Evolutionary conservation across 768 basidiomycete genomes (phyloP), one percentile per base, ranked within the genome.

Genomic region (Lactarius indigo): DNA sequence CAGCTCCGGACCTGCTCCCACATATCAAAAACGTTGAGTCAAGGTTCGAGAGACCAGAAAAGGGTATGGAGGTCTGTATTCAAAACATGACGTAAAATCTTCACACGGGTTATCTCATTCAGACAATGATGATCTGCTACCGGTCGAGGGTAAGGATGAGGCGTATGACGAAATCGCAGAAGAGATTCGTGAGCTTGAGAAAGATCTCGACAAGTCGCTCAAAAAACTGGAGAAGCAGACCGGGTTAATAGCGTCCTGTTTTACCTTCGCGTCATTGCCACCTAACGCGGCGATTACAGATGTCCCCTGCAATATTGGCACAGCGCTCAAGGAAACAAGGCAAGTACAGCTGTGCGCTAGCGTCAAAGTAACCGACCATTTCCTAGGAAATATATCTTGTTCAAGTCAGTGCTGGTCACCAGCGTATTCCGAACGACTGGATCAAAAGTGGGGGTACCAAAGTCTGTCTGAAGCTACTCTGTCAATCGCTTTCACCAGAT

Each of bases 311-410:
- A 75, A 37, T 91, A 83, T 77, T 88, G 88, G 88, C 87, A 97
- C 71, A 94, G 92, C 69, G 84, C 86, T 2, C 80, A 82, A 59
- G 95, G 96, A 6, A 92, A 87, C 59, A 96, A 96, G 82, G 92
- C 87, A 55, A 33, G 64, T 54, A 41, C 23, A 57, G 59, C 58
- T 31, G 5, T 33, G 41, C 17, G 26, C 55, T 23, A 58, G 26
- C 13, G 33, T 55, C 28, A 12, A 42, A 54, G 23, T 60, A 35
- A 13, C 44, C 57, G 59, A 54, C 58, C 57, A 39, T 63, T 61
- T 26, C 54, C 20, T 68, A 95, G 90, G 96, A 98, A 74, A 95
- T 97, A 39, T 96, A 94, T 75, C 84, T 95, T 9, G 81, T 98
- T 20, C 90, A 96, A 78, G 88, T 87, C 12, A 80, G 87, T 23